These are phyloP conservation scores for Solanum etuberosum DNA, from an alignment of 257 asterid species.

Conservation along the genomic window DNA sequence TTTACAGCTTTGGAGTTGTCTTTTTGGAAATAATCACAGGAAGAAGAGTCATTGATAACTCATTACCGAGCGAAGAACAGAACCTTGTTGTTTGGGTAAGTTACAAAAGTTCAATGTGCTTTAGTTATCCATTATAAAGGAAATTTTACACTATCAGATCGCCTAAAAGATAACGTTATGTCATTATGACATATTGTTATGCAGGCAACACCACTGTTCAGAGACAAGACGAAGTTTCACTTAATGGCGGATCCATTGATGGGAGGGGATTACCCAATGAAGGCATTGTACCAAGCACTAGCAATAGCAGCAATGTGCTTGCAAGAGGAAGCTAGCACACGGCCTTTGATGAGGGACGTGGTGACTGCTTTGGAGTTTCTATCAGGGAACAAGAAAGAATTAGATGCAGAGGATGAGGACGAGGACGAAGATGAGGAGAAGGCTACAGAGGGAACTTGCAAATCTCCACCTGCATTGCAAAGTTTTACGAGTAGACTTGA, in stretches of 20 bases:
- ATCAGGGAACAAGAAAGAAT: slow-evolving; percentile 10
- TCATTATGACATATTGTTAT: neutral
- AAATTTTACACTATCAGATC: neutral
- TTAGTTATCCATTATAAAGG: neutral
- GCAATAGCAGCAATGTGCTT: slow-evolving; percentile 86
- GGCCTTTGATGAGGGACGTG: slow-evolving; percentile 66
- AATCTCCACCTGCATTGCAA: neutral
- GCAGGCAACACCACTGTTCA: slow-evolving; percentile 73
- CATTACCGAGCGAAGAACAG: slow-evolving; percentile 61
- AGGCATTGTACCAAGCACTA: slow-evolving; percentile 57
- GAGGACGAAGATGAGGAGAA: neutral
- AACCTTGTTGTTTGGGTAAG: slow-evolving; percentile 70
- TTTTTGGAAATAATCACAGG: slow-evolving; percentile 78
- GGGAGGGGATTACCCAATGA: slow-evolving; percentile 50
- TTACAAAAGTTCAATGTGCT: neutral
- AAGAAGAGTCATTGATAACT: slow-evolving; percentile 57
- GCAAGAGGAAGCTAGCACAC: slow-evolving; percentile 50
- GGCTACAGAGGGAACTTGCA: neutral
- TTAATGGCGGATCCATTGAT: slow-evolving; percentile 65
- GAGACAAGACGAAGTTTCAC: slow-evolving; percentile 62
- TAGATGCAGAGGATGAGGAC: slow-evolving; percentile 2
- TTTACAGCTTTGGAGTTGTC: slow-evolving; percentile 84
- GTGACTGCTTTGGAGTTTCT: slow-evolving; percentile 60
- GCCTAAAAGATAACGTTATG: neutral
- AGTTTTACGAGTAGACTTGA: neutral